These are phyloP conservation scores for Monilinia polystroma DNA, from an alignment of 2,329 filamentous ascomycete genomes.

Conservation along the genomic window DNA sequence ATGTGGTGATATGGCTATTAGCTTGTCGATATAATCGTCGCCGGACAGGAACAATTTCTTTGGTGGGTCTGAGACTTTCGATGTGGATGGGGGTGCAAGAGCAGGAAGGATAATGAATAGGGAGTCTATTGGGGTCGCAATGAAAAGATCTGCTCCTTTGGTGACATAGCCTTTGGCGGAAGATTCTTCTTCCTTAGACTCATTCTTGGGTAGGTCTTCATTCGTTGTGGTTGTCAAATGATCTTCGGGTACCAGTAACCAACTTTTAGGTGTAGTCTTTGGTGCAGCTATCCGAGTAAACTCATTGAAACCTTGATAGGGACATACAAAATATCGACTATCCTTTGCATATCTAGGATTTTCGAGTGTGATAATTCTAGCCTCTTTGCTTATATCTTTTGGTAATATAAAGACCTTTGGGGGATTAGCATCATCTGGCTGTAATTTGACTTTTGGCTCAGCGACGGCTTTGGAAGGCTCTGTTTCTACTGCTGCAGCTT, in stretches of 20 bases:
- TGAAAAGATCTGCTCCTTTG: slow-evolving; percentile 69
- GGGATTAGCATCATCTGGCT: slow-evolving; percentile 43
- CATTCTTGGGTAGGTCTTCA: slow-evolving; percentile 31
- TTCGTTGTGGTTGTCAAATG: slow-evolving; percentile 24
- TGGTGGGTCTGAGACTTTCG: slow-evolving; percentile 47
- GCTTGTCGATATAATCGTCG: slow-evolving; percentile 69
- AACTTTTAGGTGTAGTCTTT: slow-evolving; percentile 57
- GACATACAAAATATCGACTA: slow-evolving; percentile 61
- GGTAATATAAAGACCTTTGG: slow-evolving; percentile 62
- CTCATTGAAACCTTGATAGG: slow-evolving; percentile 62
- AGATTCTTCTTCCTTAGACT: slow-evolving; percentile 26
- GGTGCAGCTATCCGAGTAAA: slow-evolving; percentile 58
- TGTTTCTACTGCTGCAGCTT: slow-evolving; percentile 26
- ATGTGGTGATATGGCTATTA: slow-evolving; percentile 56
- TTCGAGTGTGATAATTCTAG: slow-evolving; percentile 59
- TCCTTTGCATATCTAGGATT: slow-evolving; percentile 57
- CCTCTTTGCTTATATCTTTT: slow-evolving; percentile 50
- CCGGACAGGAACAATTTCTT: slow-evolving; percentile 66
- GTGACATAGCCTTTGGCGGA: slow-evolving; percentile 53
- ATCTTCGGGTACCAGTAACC: slow-evolving; percentile 49
- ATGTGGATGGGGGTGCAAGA: slow-evolving; percentile 50
- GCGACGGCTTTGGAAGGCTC: slow-evolving; percentile 32
- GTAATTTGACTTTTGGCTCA: slow-evolving; percentile 38
- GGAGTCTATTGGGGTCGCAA: slow-evolving; percentile 82
- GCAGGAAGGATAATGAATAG: slow-evolving; percentile 80